Percentiles rank a stretch among this genome's conserved stretches.
Evolutionary conservation across 1,284 basidiomycete genomes (phyloP).

Genomic region (Leccinum ponderosum): DNA sequence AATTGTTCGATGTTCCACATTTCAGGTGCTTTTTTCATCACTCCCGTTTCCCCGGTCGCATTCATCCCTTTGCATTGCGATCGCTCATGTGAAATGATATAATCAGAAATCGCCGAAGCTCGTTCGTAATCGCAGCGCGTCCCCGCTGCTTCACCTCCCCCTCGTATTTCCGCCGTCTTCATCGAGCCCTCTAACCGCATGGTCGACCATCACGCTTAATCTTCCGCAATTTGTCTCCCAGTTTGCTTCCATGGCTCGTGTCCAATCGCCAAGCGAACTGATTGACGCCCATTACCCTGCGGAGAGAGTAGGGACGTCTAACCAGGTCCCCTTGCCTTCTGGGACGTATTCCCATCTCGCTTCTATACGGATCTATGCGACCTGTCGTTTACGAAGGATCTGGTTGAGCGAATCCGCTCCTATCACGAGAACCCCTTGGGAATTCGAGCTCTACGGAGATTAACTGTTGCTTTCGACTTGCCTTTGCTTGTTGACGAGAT

Average conservation of each 20-base stretch:
- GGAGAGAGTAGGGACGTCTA: slow-evolving; percentile 17
- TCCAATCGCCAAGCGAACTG: slow-evolving; percentile 21
- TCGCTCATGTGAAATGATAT: slow-evolving; percentile 5
- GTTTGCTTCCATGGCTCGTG: slow-evolving; percentile 53
- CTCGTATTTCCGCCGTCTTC: slow-evolving; percentile 61
- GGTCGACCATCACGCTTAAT: slow-evolving; percentile 68
- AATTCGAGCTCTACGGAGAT: slow-evolving; percentile 59
- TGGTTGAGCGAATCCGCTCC: slow-evolving; percentile 70
- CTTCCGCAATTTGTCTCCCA: slow-evolving; percentile 62
- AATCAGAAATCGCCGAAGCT: slow-evolving; percentile 59
- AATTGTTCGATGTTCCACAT: slow-evolving; percentile 72
- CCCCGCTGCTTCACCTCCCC: slow-evolving; percentile 72
- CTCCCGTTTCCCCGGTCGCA: background rate
- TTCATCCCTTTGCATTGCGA: background rate
- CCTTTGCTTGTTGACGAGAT: slow-evolving; percentile 15
- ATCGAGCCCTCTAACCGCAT: slow-evolving; percentile 62
- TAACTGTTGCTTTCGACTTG: slow-evolving; percentile 21
- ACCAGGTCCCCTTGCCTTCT: slow-evolving; percentile 45
- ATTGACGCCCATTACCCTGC: slow-evolving; percentile 29
- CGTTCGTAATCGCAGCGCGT: slow-evolving; percentile 38
- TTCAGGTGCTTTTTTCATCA: slow-evolving; percentile 58
- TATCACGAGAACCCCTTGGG: slow-evolving; percentile 58
- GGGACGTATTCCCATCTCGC: slow-evolving; percentile 64
- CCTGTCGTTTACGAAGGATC: slow-evolving; percentile 75
- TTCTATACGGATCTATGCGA: slow-evolving; percentile 79